Evolutionary conservation across 352 stramenopile genomes (phyloP).

Genomic region (Chrysophaeum taylorii): DNA sequence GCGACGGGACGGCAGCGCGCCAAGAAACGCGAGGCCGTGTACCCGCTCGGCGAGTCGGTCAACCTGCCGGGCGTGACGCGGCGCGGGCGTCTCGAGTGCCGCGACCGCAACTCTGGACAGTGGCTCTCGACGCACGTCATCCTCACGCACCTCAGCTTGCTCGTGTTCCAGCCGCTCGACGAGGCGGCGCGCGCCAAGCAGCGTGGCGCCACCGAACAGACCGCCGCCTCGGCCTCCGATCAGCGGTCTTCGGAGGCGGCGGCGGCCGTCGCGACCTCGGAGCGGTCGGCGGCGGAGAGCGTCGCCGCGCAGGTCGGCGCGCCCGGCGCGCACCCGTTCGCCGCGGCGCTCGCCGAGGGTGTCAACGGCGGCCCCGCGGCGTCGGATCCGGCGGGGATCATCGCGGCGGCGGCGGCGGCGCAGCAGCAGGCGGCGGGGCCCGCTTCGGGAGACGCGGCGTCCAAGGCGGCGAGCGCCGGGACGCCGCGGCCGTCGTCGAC

Average conservation of each 20-base stretch:
- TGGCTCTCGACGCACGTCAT: slow-evolving; percentile 10
- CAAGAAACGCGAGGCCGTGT: background rate
- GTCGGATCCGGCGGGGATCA: background rate
- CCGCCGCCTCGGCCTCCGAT: background rate
- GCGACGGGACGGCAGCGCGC: background rate
- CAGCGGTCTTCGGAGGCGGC: background rate
- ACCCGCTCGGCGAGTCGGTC: background rate
- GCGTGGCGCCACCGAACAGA: background rate
- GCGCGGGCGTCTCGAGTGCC: slow-evolving; percentile 2
- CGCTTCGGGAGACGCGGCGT: too few relatives aligned
- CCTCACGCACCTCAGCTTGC: background rate
- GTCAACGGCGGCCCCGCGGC: background rate
- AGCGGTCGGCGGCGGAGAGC: background rate
- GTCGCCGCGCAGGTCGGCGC: background rate
- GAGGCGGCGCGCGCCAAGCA: background rate
- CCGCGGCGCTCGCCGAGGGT: background rate
- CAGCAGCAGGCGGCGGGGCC: background rate
- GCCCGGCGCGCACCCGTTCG: background rate
- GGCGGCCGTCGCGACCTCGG: background rate
- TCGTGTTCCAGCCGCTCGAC: slow-evolving; percentile 8
- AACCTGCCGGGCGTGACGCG: slow-evolving; percentile 7
- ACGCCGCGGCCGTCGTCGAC: background rate
- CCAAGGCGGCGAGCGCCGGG: too few relatives aligned
- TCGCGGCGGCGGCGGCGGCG: background rate
- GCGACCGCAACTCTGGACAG: background rate